phyloP scores from a whole-genome alignment of 2,329 filamentous ascomycete genomes.

The Diplocarpon rosae region DNA sequence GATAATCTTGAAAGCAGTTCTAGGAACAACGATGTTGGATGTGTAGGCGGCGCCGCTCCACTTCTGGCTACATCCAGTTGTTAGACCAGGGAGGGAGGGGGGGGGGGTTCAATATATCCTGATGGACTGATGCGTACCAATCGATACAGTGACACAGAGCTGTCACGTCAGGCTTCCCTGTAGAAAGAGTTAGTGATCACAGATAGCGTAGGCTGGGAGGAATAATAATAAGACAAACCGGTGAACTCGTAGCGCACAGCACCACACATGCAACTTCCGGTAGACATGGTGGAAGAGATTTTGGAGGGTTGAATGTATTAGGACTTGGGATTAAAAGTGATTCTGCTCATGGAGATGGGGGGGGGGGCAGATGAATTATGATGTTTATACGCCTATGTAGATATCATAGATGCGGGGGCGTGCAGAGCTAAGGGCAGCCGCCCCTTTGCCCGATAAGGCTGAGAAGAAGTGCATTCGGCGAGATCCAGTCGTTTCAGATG shows the following conservation, averaged over 20 bases:
- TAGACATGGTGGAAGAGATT: slow-evolving; percentile 3
- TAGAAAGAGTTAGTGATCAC: neutral
- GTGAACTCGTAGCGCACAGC: slow-evolving; percentile 5
- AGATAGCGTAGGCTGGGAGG: neutral
- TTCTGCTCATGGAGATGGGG: no score
- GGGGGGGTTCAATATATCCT: neutral
- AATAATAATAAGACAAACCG: slow-evolving; percentile 1
- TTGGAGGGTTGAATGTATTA: neutral
- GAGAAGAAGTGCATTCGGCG: no score
- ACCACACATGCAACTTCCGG: slow-evolving; percentile 6
- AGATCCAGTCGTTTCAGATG: no score
- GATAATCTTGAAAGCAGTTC: slow-evolving; percentile 36
- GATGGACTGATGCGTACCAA: slow-evolving; percentile 24
- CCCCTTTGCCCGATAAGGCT: neutral
- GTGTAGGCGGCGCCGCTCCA: slow-evolving; percentile 37
- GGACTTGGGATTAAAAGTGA: neutral
- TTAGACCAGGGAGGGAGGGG: neutral
- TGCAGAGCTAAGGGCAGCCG: neutral
- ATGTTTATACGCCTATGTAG: neutral
- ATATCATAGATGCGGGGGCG: neutral
- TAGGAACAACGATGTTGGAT: slow-evolving; percentile 40
- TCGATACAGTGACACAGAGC: slow-evolving; percentile 43
- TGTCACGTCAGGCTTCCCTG: slow-evolving; percentile 32
- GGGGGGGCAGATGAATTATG: neutral
- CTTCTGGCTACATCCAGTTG: slow-evolving; percentile 32